A percentile compares a stretch with the other conserved stretches of the same genome.
phyloP scores from a whole-genome alignment of 345 rosid species.

The Hirschfeldia incana region DNA sequence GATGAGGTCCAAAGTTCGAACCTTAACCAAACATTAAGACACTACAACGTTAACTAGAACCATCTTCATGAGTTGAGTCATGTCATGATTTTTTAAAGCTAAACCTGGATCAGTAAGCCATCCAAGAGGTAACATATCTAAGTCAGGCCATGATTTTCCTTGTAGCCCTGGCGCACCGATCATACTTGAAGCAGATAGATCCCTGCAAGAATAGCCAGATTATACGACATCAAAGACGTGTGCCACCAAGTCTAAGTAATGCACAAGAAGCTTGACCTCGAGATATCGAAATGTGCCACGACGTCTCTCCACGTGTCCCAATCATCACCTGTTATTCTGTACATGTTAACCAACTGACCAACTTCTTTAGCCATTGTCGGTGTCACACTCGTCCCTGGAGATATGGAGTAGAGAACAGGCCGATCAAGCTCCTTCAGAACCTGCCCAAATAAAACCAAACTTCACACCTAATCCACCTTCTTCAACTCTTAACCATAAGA shows the following conservation, averaged over 20 bases:
- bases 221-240: not conserved
- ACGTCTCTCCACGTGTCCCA: constrained; percentile 95
- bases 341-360: constrained; percentile 71
- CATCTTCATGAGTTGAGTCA: not conserved
- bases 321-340: constrained; percentile 88
- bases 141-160: constrained; percentile 91
- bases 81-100: not conserved
- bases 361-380: constrained; percentile 80
- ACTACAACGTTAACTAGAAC: not conserved
- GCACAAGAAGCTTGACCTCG: constrained; percentile 52
- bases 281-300: constrained; percentile 69
- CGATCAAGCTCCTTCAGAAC: constrained; percentile 66
- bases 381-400: constrained; percentile 85
- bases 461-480: not conserved
- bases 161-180: constrained; percentile 62
- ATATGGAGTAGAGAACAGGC: constrained; percentile 78
- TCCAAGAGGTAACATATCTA: constrained; percentile 93
- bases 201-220: constrained; percentile 48
- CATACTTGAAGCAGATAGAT: constrained; percentile 62
- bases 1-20: constrained; percentile 77
- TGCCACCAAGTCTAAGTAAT: not conserved
- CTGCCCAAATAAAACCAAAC: constrained; percentile 43
- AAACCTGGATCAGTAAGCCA: constrained; percentile 88
- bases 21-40: constrained; percentile 45
- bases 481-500: constrained; percentile 9